Percentiles rank a stretch among this genome's conserved stretches.
phyloP scores from a whole-genome alignment of 257 asterid genomes.

The Prunella vulgaris region DNA sequence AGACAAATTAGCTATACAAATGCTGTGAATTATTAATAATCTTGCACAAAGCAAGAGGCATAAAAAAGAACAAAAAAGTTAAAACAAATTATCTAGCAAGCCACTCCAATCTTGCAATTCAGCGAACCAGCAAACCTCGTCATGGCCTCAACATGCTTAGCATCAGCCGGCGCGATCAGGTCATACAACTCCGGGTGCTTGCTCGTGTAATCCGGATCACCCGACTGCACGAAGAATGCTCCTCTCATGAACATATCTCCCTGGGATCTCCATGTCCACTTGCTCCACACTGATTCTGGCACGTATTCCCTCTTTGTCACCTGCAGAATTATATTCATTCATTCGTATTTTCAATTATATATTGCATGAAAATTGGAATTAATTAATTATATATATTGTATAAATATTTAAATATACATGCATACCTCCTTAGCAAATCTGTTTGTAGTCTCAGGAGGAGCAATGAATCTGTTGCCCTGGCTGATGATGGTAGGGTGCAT shows the following conservation, averaged over 20 bases:
- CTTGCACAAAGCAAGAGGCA: not conserved
- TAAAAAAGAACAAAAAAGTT: not conserved
- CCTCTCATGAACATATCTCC: constrained; percentile 68
- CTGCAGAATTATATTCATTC: constrained; percentile 23
- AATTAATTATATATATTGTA: too few species aligned
- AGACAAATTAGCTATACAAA: not conserved
- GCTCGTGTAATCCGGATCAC: constrained; percentile 43
- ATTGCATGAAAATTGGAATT: too few species aligned
- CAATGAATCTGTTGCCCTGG: constrained; percentile 85
- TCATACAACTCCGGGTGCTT: constrained; percentile 58
- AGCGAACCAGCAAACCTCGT: constrained; percentile 60
- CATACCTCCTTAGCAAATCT: constrained; percentile 53
- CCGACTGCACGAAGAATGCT: constrained; percentile 69
- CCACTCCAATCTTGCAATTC: constrained; percentile 39
- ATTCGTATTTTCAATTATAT: too few species aligned
- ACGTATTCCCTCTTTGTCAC: constrained; percentile 75
- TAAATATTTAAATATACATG: too few species aligned
- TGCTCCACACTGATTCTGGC: constrained; percentile 41
- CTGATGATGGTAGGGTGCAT: constrained; percentile 67
- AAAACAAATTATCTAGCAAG: constrained; percentile 35
- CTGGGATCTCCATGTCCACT: constrained; percentile 88
- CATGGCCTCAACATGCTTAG: constrained; percentile 34
- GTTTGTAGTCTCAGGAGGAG: constrained; percentile 37
- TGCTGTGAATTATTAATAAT: not conserved
- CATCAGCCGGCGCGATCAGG: constrained; percentile 34